A percentile compares a stretch with the other conserved stretches of the same genome.
phyloP scores from a whole-genome alignment of 768 basidiomycete genomes.

The Tylopilus rubrobrunneus region DNA sequence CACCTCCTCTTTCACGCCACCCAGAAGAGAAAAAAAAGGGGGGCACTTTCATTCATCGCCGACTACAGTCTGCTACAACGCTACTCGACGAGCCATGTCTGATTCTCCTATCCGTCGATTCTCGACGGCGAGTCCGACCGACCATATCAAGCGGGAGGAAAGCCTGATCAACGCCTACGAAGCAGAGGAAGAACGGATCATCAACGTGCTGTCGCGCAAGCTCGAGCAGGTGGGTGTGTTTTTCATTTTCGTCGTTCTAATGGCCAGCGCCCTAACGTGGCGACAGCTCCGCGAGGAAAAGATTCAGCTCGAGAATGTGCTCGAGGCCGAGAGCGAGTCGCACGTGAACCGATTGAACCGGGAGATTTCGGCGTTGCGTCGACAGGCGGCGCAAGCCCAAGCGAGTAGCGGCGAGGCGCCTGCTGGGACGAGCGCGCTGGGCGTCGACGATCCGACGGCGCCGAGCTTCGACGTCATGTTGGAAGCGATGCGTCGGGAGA shows the following conservation, averaged over 20 bases:
- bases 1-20: background rate
- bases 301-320: constrained; percentile 72
- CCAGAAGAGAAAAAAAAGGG: background rate
- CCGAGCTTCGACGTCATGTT: constrained; percentile 58
- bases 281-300: constrained; percentile 78
- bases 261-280: background rate
- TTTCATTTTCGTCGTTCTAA: background rate
- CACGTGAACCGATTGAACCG: constrained; percentile 76
- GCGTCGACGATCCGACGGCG: constrained; percentile 29
- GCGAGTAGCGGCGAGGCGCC: constrained; percentile 23
- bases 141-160: constrained; percentile 51
- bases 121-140: constrained; percentile 51
- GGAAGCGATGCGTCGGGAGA: constrained; percentile 74
- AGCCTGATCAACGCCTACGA: constrained; percentile 85
- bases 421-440: constrained; percentile 2
- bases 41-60: too few species aligned
- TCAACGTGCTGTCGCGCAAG: constrained; percentile 78
- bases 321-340: constrained; percentile 83
- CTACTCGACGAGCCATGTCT: constrained; percentile 17
- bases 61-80: too few species aligned
- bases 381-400: constrained; percentile 37
- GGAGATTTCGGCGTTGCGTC: constrained; percentile 62
- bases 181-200: constrained; percentile 86
- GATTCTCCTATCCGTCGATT: constrained; percentile 54
- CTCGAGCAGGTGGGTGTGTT: constrained; percentile 56